phyloP scores from a whole-genome alignment of 2,329 filamentous ascomycete species.

The Geoglossum cookeanum region DNA sequence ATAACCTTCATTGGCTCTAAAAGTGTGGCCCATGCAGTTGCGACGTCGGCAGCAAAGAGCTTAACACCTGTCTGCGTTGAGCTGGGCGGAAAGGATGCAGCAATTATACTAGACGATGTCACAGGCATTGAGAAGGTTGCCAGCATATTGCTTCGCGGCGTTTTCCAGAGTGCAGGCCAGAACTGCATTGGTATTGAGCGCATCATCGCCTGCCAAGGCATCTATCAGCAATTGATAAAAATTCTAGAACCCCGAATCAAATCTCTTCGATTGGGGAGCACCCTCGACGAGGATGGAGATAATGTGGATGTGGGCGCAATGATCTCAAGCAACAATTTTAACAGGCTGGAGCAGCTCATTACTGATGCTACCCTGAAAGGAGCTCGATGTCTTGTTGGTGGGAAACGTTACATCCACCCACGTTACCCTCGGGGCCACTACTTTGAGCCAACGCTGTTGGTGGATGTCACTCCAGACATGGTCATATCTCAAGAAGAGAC shows the following conservation, averaged over 20 bases:
- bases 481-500: conserved; percentile 75
- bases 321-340: conserved; percentile 63
- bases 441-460: conserved; percentile 77
- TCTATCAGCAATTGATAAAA: conserved; percentile 54
- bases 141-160: conserved; percentile 74
- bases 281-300: conserved; percentile 33
- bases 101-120: conserved; percentile 69
- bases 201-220: conserved; percentile 58
- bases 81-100: conserved; percentile 87
- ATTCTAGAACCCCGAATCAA: conserved; percentile 56
- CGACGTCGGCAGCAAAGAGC: conserved; percentile 62
- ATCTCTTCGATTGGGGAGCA: conserved; percentile 55
- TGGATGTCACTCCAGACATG: conserved; percentile 77
- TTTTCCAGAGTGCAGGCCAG: conserved; percentile 88
- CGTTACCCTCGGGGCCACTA: conserved; percentile 66
- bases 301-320: conserved; percentile 69
- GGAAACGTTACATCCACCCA: conserved; percentile 51
- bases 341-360: conserved; percentile 57
- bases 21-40: conserved; percentile 72
- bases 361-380: conserved; percentile 58
- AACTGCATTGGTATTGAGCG: conserved; percentile 97
- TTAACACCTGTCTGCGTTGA: conserved; percentile 83
- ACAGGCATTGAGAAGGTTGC: conserved; percentile 48
- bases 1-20: conserved; percentile 92
- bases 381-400: conserved; percentile 65